Percentiles rank a stretch among this genome's conserved stretches.
Conservation (phyloP, 805 yeast genomes). For the Kodamaea fukazawae region DNA sequence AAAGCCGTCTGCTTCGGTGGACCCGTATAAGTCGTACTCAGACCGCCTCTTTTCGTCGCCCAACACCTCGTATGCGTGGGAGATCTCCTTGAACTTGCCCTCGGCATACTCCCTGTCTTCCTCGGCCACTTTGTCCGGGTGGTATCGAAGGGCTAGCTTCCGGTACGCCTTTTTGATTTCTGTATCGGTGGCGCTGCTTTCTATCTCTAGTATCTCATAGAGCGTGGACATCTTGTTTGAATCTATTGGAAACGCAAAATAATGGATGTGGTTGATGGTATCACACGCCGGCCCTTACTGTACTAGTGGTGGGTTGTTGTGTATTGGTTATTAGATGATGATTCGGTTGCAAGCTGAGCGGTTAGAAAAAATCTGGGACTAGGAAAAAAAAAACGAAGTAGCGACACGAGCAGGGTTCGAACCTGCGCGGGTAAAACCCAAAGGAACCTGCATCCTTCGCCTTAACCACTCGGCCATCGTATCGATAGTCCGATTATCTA, state of each 20-base stretch:
- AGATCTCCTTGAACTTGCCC: constrained; percentile 74
- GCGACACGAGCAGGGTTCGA: constrained; percentile 76
- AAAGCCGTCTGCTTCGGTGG: constrained; percentile 22
- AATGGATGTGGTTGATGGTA: no score
- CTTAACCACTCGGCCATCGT: constrained; percentile 77
- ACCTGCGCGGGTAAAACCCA: constrained; percentile 80
- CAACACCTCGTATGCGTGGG: constrained; percentile 81
- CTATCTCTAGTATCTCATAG: constrained; percentile 72
- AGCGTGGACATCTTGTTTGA: constrained; percentile 17
- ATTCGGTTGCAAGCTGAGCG: no score
- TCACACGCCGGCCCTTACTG: no score
- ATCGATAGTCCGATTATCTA: constrained; percentile 13
- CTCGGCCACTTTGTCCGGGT: constrained; percentile 84
- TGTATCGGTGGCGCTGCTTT: constrained; percentile 55
- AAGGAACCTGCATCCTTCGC: constrained; percentile 71
- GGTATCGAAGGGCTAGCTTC: constrained; percentile 75
- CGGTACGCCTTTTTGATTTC: constrained; percentile 87
- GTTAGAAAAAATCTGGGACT: not conserved
- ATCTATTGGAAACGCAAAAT: constrained; percentile 34
- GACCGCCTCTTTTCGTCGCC: constrained; percentile 63
- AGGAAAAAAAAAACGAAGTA: constrained; percentile 26
- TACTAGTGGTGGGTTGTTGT: not conserved
- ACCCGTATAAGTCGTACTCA: constrained; percentile 59
- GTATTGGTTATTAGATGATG: no score
- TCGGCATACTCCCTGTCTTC: constrained; percentile 68